phyloP scores from a whole-genome alignment of 768 basidiomycete species.

The Suillus luteus region DNA sequence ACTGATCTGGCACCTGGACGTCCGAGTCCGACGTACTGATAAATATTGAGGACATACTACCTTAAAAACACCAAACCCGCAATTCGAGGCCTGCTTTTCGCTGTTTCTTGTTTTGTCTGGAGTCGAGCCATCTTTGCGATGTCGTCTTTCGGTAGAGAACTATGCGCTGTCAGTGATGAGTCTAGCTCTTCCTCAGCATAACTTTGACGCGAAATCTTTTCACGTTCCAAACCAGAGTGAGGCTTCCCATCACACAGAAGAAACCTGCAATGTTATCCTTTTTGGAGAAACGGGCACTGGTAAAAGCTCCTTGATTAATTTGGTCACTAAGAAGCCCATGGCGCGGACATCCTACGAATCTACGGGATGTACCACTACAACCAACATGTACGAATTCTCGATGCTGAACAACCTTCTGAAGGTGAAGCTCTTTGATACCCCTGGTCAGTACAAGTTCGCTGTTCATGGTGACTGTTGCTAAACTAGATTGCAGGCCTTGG shows the following conservation, averaged over 20 bases:
- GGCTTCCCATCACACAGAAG: neutral
- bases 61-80: neutral
- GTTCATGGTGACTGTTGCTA: neutral
- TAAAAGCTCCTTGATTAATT: slow-evolving; percentile 33
- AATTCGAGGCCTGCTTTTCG: neutral
- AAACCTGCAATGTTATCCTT: slow-evolving; percentile 26
- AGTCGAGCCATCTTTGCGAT: neutral
- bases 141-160: neutral
- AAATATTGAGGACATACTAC: neutral
- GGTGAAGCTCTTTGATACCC: slow-evolving; percentile 35
- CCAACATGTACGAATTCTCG: neutral
- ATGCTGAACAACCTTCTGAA: neutral
- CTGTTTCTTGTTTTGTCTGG: neutral
- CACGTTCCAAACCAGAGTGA: neutral
- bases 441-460: slow-evolving; percentile 1
- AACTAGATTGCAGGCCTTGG: slow-evolving; percentile 26
- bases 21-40: neutral
- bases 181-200: neutral
- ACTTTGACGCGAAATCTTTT: neutral
- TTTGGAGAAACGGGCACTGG: slow-evolving; percentile 37
- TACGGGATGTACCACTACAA: slow-evolving; percentile 17
- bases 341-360: slow-evolving; percentile 28
- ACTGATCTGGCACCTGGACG: neutral
- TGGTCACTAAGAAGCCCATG: slow-evolving; percentile 31
- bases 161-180: neutral